These are phyloP conservation scores for Rhizophlyctis rosea DNA, from an alignment of 192 early-diverging fungal genomes.

Conservation along the genomic window DNA sequence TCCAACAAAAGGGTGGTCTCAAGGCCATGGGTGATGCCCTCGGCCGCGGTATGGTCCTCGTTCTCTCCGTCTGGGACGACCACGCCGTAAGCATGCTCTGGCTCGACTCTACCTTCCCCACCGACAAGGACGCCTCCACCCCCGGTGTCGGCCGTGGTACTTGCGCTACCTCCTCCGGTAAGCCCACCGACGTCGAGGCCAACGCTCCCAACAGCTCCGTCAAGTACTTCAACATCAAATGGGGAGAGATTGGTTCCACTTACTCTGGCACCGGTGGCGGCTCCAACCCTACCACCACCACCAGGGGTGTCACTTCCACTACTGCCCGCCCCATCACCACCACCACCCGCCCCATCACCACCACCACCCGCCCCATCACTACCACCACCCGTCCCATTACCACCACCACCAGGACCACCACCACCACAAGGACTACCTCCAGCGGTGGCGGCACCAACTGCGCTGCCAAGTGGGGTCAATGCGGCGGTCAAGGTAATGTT, in stretches of 20 bases:
- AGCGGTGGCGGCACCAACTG: too few relatives aligned
- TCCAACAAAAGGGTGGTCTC: conserved; percentile 25
- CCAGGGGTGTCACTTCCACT: too few relatives aligned
- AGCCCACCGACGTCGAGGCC: conserved; percentile 7
- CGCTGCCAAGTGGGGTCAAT: conserved; percentile 37
- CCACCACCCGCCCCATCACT: too few relatives aligned
- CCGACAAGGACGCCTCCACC: conserved; percentile 11
- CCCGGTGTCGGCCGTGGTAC: conserved; percentile 23
- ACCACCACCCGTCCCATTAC: too few relatives aligned
- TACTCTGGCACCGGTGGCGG: not conserved
- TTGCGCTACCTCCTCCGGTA: conserved; percentile 23
- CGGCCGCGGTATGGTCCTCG: conserved; percentile 31
- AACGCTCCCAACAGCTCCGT: conserved; percentile 16
- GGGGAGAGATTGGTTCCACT: conserved; percentile 31
- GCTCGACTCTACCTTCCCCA: conserved; percentile 36
- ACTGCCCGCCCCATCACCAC: too few relatives aligned
- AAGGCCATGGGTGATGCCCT: conserved; percentile 33
- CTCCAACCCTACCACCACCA: not conserved
- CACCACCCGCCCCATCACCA: too few relatives aligned
- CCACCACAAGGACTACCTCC: too few relatives aligned
- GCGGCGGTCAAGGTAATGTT: too few relatives aligned
- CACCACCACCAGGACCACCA: too few relatives aligned
- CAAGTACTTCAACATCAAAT: conserved; percentile 33
- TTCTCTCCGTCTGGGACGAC: conserved; percentile 38
- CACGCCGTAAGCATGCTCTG: conserved; percentile 31